Conservation (phyloP, 2,329 filamentous ascomycete species). For the Trichoderma harzianum region DNA sequence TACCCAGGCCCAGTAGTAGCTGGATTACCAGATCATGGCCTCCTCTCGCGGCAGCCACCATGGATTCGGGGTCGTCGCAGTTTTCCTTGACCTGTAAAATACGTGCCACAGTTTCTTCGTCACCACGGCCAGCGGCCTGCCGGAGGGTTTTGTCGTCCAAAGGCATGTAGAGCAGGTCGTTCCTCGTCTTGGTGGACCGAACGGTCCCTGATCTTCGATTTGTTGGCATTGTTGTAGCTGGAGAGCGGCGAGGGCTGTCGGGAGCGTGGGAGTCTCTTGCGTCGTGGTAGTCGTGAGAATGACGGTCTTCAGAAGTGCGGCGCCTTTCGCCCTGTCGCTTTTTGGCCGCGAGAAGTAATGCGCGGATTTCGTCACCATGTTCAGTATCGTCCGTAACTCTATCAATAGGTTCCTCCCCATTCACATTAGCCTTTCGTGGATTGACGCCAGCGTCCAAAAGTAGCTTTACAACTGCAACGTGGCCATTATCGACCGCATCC, state of each 20-base stretch:
- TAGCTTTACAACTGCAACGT: constrained; percentile 81
- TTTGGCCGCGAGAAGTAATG: constrained; percentile 58
- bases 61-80: constrained; percentile 74
- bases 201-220: constrained; percentile 53
- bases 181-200: constrained; percentile 61
- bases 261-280: constrained; percentile 51
- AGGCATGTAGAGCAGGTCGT: constrained; percentile 61
- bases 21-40: constrained; percentile 87
- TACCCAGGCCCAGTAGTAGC: constrained; percentile 67
- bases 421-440: constrained; percentile 84
- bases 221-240: constrained; percentile 39
- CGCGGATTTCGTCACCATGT: constrained; percentile 75
- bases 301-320: constrained; percentile 57
- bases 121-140: constrained; percentile 57
- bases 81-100: constrained; percentile 60
- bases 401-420: constrained; percentile 87
- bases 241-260: constrained; percentile 58
- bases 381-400: constrained; percentile 72
- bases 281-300: constrained; percentile 45
- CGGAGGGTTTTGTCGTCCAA: constrained; percentile 60
- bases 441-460: constrained; percentile 86
- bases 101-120: constrained; percentile 58
- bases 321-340: constrained; percentile 53
- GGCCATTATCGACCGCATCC: constrained; percentile 94
- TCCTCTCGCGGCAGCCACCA: constrained; percentile 87